Evolutionary conservation across 371 early-diverging fungal species (phyloP), one percentile per base, ranked within the genome.

Genomic region (Capillidium rhysosporum): DNA sequence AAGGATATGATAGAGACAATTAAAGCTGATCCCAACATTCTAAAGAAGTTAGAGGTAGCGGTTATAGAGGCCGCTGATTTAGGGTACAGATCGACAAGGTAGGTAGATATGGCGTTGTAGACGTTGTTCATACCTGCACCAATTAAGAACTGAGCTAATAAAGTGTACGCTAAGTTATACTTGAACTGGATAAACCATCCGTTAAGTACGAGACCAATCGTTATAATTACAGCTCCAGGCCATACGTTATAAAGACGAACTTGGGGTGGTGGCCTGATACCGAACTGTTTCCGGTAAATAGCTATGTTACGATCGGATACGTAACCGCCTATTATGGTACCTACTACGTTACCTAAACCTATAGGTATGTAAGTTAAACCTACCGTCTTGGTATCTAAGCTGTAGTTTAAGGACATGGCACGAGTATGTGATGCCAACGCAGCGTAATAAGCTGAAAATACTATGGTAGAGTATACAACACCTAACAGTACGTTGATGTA

Each of bases 371-470:
- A 72, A 0, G 66, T 52, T 9, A 72, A 54, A 2, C 73, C 70
- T 34, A 70, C 61, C 23, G 70, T 64, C 12, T 65, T 64, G 20
- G 67, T 65, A 26, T 58, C 45, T 38, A 69, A 60, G 0, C 53
- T 25, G 39, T 69, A 69, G 10, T 61, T 58, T 14, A 40, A 38
- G 1, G 47, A 55, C 0, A 68, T 48, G 41, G 66, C 63, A 23
- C 63, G 60, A 0, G 69, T 67, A 30, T 69, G 30, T 26, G 62
- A 65, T 0, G 69, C 57, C 25, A 68, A 66, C 18, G 69, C 56
- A 54, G 69, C 68, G 52, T 69, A 72, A 67, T 68, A 68, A 46
- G 68, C 68, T 8, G 68, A 75, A 57, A 73, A 77, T 3, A 71
- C 65, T 26, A 74, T 56, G 10, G 71, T 69, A 25, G 70, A 70